Conservation (phyloP, 257 asterid genomes). For the Penstemon barbatus region DNA sequence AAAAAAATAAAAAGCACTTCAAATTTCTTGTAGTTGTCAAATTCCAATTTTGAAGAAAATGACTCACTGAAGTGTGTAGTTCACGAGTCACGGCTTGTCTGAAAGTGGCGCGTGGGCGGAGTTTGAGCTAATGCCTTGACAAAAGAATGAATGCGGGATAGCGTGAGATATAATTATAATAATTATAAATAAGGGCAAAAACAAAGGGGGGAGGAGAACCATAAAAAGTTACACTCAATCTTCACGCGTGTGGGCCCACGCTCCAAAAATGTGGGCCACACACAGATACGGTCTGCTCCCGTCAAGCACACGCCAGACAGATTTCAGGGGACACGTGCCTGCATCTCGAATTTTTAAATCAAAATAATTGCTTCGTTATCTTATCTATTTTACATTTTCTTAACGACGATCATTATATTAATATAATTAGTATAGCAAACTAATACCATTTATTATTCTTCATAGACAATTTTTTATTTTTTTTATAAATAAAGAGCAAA, state of each 20-base stretch:
- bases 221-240: constrained; percentile 34
- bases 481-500: no score
- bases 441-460: no score
- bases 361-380: no score
- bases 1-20: no score
- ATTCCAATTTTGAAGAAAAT: no score
- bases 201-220: constrained; percentile 39
- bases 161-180: constrained; percentile 35
- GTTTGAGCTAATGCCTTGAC: constrained; percentile 14
- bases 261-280: constrained; percentile 34
- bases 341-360: no score
- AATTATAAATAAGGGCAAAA: constrained; percentile 25
- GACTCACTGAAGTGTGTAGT: background rate
- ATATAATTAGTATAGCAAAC: no score
- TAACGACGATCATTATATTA: no score
- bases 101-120: constrained; percentile 27
- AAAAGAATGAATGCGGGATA: constrained; percentile 32
- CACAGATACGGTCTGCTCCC: constrained; percentile 45
- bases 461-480: no score
- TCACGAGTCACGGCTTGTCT: constrained; percentile 20
- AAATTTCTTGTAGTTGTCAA: no score
- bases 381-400: no score
- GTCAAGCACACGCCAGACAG: constrained; percentile 46
- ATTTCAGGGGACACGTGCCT: constrained; percentile 32
- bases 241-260: constrained; percentile 55